A percentile compares a stretch with the other conserved stretches of the same genome.
These are phyloP conservation scores for Phylloporus sp. DNA, from an alignment of 1,284 basidiomycete genomes.

Conservation along the genomic window DNA sequence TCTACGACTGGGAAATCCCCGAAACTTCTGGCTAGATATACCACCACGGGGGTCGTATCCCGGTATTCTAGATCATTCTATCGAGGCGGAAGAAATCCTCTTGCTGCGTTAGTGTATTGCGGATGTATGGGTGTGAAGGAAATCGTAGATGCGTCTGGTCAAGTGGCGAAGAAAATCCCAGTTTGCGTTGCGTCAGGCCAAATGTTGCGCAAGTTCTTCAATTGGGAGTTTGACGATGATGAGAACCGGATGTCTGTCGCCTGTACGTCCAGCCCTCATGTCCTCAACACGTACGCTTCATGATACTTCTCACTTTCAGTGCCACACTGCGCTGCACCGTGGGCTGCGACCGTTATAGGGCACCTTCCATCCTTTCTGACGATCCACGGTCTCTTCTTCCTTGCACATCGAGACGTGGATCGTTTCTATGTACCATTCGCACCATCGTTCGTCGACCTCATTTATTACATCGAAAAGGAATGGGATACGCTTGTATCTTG, in stretches of 20 bases:
- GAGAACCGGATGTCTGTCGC: conserved; percentile 3
- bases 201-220: conserved; percentile 6
- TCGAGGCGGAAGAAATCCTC: not conserved
- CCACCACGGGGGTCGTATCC: no score
- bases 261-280: conserved; percentile 3
- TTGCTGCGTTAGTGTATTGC: conserved; percentile 11
- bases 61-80: not conserved
- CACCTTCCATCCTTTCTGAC: conserved; percentile 27
- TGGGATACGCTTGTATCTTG: conserved; percentile 28
- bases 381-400: conserved; percentile 11
- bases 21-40: not conserved
- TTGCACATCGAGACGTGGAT: conserved; percentile 15
- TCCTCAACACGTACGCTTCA: not conserved
- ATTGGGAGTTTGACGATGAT: conserved; percentile 22
- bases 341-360: conserved; percentile 23
- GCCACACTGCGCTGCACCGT: conserved; percentile 24
- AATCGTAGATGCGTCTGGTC: conserved; percentile 18
- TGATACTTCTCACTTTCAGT: conserved; percentile 18
- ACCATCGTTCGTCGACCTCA: conserved; percentile 22
- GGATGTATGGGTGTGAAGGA: conserved; percentile 15
- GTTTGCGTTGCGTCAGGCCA: conserved; percentile 20
- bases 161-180: conserved; percentile 19
- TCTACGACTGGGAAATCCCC: conserved; percentile 2
- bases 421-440: conserved; percentile 11
- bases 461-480: conserved; percentile 27